Evolutionary conservation across 257 asterid species (phyloP).

Genomic region (Cinchona pubescens): DNA sequence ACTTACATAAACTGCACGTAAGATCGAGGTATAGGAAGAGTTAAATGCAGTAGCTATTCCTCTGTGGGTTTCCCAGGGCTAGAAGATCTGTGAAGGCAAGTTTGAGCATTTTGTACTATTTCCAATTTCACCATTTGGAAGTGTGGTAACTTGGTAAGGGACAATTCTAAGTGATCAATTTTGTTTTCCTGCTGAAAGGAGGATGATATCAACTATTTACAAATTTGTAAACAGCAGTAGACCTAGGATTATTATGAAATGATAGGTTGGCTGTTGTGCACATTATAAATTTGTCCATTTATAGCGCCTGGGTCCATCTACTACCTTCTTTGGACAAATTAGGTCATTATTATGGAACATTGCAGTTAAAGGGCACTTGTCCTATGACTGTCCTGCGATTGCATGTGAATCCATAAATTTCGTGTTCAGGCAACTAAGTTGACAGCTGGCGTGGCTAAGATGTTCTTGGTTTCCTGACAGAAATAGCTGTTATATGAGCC

Average conservation of each 20-base stretch:
- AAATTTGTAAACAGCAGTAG: neutral
- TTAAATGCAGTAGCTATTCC: neutral
- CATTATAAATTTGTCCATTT: neutral
- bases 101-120: neutral
- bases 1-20: neutral
- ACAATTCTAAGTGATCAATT: neutral
- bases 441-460: neutral
- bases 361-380: neutral
- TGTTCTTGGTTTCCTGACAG: neutral
- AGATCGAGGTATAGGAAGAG: neutral
- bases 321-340: neutral
- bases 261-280: conserved; percentile 2
- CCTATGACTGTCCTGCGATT: neutral
- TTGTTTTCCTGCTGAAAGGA: neutral
- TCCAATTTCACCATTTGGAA: neutral
- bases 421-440: neutral
- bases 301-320: neutral
- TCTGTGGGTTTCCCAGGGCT: neutral
- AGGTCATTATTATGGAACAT: neutral
- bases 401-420: neutral
- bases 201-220: neutral
- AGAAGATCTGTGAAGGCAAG: neutral
- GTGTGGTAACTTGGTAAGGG: neutral
- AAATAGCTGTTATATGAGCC: neutral
- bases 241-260: neutral